Conservation (phyloP, 352 stramenopile genomes). For the Globisporangium uncinulatum region DNA sequence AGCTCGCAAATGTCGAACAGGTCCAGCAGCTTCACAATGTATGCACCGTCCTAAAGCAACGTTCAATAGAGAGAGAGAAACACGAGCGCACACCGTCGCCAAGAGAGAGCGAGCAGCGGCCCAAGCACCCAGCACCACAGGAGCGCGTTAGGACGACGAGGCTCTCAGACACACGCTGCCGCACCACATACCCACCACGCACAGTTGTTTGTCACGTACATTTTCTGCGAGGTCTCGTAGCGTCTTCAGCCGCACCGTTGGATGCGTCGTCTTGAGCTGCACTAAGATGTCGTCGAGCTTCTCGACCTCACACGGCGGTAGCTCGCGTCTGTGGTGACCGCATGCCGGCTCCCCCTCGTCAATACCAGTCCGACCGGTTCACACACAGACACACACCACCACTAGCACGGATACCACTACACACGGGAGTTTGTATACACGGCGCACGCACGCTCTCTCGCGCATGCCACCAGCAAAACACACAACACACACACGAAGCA, state of each 20-base stretch:
- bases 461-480: neutral
- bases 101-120: no score
- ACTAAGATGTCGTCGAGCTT: conserved; percentile 59
- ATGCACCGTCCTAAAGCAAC: conserved; percentile 47
- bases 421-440: no score
- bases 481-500: conserved; percentile 2
- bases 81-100: no score
- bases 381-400: neutral
- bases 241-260: conserved; percentile 44
- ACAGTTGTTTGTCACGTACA: conserved; percentile 25
- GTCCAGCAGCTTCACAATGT: conserved; percentile 69
- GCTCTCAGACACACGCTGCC: neutral
- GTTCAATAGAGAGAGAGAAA: neutral
- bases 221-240: conserved; percentile 40
- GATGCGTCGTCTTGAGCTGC: conserved; percentile 52
- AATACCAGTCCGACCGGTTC: neutral
- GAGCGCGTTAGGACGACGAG: neutral
- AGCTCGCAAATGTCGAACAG: conserved; percentile 70
- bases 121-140: neutral
- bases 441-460: no score
- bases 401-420: no score
- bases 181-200: neutral
- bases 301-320: conserved; percentile 62
- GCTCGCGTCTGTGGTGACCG: conserved; percentile 28
- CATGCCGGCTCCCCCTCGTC: no score